A percentile compares a stretch with the other conserved stretches of the same genome.
Evolutionary conservation across 2,329 filamentous ascomycete genomes (phyloP).

Genomic region (Davidsoniella eucalypti): DNA sequence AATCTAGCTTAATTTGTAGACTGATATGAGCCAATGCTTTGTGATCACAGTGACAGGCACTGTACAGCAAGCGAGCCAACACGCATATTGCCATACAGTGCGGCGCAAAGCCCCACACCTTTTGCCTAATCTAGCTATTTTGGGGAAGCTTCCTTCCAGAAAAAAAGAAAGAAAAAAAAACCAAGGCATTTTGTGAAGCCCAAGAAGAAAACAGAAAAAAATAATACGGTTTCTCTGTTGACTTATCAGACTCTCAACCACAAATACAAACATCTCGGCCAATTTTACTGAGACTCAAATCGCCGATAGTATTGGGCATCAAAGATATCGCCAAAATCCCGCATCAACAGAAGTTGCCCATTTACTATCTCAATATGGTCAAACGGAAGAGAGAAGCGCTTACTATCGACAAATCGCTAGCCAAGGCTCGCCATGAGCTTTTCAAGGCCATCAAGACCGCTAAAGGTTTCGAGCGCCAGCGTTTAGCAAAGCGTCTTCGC

Average conservation of each 20-base stretch:
- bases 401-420: constrained; percentile 32
- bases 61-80: background rate
- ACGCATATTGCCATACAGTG: background rate
- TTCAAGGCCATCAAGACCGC: constrained; percentile 52
- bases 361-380: constrained; percentile 25
- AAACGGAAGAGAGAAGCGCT: constrained; percentile 40
- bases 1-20: too few species aligned
- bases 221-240: background rate
- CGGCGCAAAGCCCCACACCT: constrained; percentile 5
- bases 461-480: constrained; percentile 65
- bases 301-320: too few species aligned
- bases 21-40: background rate
- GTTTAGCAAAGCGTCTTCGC: constrained; percentile 43
- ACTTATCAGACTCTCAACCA: background rate
- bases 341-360: background rate
- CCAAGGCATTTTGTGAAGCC: too few species aligned
- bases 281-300: background rate
- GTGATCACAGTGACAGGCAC: background rate
- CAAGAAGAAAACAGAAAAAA: constrained; percentile 3
- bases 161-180: constrained; percentile 7
- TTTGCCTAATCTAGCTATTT: background rate
- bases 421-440: constrained; percentile 41
- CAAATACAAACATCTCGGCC: background rate
- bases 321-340: background rate
- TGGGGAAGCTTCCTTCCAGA: background rate